Conservation (phyloP, 306 rosid genomes). For the Sicyos baderoa region DNA sequence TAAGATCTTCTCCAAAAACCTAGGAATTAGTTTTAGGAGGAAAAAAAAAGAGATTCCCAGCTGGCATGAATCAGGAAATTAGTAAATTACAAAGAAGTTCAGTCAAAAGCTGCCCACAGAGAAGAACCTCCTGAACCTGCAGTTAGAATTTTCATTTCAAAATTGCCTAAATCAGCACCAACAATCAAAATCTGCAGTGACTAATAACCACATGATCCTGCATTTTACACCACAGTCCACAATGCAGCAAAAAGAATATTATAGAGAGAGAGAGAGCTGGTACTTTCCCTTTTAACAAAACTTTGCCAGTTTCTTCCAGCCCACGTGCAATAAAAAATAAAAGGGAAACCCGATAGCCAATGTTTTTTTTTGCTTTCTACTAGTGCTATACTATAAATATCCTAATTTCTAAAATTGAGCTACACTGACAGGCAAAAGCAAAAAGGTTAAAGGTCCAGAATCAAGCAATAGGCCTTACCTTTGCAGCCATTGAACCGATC, state of each 20-base stretch:
- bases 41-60: background rate
- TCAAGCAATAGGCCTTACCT: conserved; percentile 40
- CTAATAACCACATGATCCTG: background rate
- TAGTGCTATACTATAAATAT: background rate
- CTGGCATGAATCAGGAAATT: background rate
- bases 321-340: background rate
- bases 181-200: background rate
- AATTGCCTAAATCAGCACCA: background rate
- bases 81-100: background rate
- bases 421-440: background rate
- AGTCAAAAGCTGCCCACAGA: background rate
- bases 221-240: background rate
- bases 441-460: conserved; percentile 10
- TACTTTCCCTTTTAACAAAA: background rate
- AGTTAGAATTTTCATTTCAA: background rate
- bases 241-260: background rate
- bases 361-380: background rate
- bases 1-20: background rate
- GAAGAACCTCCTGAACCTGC: background rate
- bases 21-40: background rate
- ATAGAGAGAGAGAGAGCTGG: background rate
- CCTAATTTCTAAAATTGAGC: background rate
- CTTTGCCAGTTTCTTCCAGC: background rate
- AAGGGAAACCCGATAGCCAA: background rate
- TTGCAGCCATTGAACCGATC: conserved; percentile 61